These are phyloP conservation scores for Saccharomycopsis oosterbeekiorum DNA, from an alignment of 805 yeast genomes.

Conservation along the genomic window DNA sequence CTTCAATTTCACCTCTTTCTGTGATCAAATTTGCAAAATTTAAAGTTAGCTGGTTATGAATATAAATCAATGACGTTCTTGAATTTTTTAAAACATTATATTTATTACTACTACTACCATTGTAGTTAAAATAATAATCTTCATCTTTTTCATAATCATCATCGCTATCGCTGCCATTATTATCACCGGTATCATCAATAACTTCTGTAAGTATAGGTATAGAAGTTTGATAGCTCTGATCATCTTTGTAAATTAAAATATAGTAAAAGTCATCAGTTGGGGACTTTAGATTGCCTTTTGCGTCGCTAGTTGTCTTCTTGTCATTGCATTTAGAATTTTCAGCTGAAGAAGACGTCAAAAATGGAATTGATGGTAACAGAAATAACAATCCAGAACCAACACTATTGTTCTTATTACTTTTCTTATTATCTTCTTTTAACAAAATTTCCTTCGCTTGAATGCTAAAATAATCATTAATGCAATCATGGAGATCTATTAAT, in stretches of 20 bases:
- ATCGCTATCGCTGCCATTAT: neutral
- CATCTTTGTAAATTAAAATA: constrained; percentile 12
- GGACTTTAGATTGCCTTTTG: neutral
- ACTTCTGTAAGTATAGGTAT: constrained; percentile 14
- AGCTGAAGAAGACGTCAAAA: neutral
- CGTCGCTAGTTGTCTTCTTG: neutral
- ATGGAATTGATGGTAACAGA: neutral
- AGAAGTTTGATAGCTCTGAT: constrained; percentile 16
- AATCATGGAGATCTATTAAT: constrained; percentile 13
- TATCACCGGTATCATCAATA: neutral
- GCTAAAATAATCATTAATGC: constrained; percentile 12
- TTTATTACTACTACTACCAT: neutral
- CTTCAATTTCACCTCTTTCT: neutral
- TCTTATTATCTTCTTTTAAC: neutral
- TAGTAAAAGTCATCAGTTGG: constrained; percentile 10
- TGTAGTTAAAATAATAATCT: neutral
- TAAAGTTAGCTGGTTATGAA: neutral
- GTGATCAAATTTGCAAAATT: neutral
- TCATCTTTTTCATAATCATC: neutral
- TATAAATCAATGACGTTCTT: neutral
- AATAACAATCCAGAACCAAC: neutral
- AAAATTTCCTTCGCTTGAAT: neutral
- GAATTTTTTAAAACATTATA: neutral
- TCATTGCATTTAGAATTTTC: neutral
- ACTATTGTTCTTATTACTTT: neutral